Evolutionary conservation across 2,329 filamentous ascomycete genomes (phyloP).

Genomic region (Lachnellula arida): DNA sequence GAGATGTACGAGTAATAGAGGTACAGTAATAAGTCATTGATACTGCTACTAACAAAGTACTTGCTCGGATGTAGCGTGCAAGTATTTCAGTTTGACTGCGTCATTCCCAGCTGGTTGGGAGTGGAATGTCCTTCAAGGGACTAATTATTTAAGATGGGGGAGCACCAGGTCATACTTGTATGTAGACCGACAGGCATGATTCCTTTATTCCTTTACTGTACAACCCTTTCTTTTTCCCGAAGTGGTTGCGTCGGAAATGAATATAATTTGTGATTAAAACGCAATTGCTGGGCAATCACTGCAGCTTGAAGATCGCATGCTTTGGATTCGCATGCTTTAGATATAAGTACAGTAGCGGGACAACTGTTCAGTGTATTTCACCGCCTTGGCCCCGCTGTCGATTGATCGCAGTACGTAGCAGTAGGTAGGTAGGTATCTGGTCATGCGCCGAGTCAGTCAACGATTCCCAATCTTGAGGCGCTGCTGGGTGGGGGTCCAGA

Average conservation of each 20-base stretch:
- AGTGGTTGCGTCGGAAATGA: too few species aligned
- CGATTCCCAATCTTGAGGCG: too few species aligned
- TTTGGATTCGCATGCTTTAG: not conserved
- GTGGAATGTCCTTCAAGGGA: not conserved
- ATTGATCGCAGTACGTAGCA: too few species aligned
- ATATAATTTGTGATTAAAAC: not conserved
- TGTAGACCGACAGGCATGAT: too few species aligned
- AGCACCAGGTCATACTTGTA: not conserved
- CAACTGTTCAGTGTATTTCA: not conserved
- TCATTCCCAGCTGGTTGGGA: not conserved
- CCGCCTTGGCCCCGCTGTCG: not conserved
- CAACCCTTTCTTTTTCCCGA: too few species aligned
- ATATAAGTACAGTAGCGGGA: not conserved
- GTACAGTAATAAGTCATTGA: too few species aligned
- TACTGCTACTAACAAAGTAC: too few species aligned
- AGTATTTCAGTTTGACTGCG: not conserved
- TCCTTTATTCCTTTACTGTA: too few species aligned
- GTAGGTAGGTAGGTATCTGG: too few species aligned
- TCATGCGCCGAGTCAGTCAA: too few species aligned
- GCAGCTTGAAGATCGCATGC: not conserved
- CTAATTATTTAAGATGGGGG: not conserved
- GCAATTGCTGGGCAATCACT: not conserved
- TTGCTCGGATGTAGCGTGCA: not conserved
- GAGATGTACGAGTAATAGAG: not conserved
- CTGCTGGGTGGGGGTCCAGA: too few species aligned